phyloP scores from a whole-genome alignment of 805 yeast genomes.

The Groenewaldozyma tartarivorans region DNA sequence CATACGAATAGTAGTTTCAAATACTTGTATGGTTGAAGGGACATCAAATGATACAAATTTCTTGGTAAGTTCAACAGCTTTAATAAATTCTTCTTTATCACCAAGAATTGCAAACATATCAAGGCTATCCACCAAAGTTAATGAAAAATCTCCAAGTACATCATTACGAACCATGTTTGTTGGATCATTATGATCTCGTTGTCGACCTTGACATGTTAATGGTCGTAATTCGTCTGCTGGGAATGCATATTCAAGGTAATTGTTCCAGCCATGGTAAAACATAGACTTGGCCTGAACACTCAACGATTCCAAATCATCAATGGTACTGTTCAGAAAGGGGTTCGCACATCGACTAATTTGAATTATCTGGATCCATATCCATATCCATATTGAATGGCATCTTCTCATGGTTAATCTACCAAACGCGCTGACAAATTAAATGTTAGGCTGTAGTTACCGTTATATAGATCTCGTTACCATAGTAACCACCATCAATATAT shows the following conservation, averaged over 20 bases:
- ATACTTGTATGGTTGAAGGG: conserved; percentile 65
- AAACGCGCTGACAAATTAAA: too few relatives aligned
- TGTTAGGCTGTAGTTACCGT: too few relatives aligned
- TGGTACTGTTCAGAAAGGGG: not conserved
- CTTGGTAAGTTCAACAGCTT: conserved; percentile 34
- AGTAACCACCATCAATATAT: too few relatives aligned
- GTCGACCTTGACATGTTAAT: conserved; percentile 55
- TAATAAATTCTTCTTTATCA: conserved; percentile 46
- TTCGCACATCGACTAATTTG: too few relatives aligned
- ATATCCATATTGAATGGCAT: too few relatives aligned
- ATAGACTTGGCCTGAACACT: conserved; percentile 41
- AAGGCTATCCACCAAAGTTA: conserved; percentile 68
- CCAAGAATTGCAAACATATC: conserved; percentile 72
- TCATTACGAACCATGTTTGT: conserved; percentile 61
- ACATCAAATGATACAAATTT: conserved; percentile 41
- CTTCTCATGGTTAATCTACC: too few relatives aligned
- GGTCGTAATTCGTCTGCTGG: conserved; percentile 79
- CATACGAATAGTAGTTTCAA: conserved; percentile 75
- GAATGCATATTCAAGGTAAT: conserved; percentile 59
- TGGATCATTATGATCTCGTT: conserved; percentile 48
- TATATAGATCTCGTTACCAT: too few relatives aligned
- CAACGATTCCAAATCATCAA: not conserved
- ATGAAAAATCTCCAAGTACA: conserved; percentile 73
- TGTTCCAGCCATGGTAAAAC: conserved; percentile 66
- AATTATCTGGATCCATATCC: too few relatives aligned